Percentiles rank a stretch among this genome's conserved stretches.
Conservation (phyloP, 805 yeast genomes). For the Allodekkera sacchari region DNA sequence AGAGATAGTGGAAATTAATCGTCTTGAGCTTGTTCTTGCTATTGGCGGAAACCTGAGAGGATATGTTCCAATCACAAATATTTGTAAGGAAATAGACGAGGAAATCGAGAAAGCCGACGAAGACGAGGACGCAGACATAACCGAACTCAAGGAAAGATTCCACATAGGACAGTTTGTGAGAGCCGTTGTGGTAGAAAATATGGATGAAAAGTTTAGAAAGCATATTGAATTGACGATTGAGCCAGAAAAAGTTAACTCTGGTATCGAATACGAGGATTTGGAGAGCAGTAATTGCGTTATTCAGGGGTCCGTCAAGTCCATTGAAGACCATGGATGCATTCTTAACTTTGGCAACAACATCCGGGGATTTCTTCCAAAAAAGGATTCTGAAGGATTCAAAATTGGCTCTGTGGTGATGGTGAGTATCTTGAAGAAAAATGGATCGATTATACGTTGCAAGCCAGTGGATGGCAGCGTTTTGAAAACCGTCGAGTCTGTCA, state of each 20-base stretch:
- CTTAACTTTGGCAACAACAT: constrained; percentile 57
- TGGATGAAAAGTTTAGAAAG: constrained; percentile 37
- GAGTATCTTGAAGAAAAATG: constrained; percentile 41
- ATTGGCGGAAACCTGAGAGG: constrained; percentile 80
- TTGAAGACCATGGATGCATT: constrained; percentile 90
- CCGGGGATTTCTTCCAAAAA: constrained; percentile 69
- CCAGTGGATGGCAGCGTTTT: constrained; percentile 31
- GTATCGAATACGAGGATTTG: constrained; percentile 58
- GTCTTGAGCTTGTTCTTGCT: constrained; percentile 57
- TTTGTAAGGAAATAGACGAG: constrained; percentile 52
- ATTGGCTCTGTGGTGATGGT: constrained; percentile 69
- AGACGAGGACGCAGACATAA: constrained; percentile 16
- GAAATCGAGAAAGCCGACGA: constrained; percentile 32
- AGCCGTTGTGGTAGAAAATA: constrained; percentile 57
- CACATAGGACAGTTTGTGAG: constrained; percentile 78
- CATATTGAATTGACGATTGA: constrained; percentile 66
- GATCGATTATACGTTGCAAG: constrained; percentile 53
- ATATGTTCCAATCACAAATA: constrained; percentile 62
- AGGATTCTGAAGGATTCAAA: constrained; percentile 36
- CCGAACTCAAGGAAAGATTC: constrained; percentile 40
- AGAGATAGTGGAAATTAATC: constrained; percentile 54
- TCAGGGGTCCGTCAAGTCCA: constrained; percentile 69
- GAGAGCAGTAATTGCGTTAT: constrained; percentile 45
- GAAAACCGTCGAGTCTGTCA: constrained; percentile 62
- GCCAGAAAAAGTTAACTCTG: constrained; percentile 61